phyloP scores from a whole-genome alignment of 306 rosid genomes.

The Pyrus pyrifolia region DNA sequence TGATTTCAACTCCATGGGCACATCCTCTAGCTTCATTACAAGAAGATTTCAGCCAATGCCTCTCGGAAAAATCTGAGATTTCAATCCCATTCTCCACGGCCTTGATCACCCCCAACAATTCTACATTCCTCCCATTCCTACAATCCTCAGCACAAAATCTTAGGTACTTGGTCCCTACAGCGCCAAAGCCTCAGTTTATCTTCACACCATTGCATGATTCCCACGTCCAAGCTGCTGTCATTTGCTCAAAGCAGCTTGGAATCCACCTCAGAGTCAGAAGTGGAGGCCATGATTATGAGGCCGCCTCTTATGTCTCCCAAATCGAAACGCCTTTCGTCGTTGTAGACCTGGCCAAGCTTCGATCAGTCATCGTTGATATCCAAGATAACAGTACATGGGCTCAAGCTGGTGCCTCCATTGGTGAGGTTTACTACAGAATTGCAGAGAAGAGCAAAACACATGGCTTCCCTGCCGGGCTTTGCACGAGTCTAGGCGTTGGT shows the following conservation, averaged over 20 bases:
- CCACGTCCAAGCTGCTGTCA: constrained; percentile 58
- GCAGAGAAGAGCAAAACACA: constrained; percentile 47
- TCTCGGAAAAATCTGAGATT: constrained; percentile 26
- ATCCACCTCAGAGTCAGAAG: constrained; percentile 43
- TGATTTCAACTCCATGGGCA: constrained; percentile 34
- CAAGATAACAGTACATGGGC: constrained; percentile 1
- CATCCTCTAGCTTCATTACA: constrained; percentile 25
- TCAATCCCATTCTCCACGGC: constrained; percentile 34
- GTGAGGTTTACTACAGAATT: constrained; percentile 71
- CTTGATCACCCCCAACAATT: constrained; percentile 39
- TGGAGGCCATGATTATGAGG: constrained; percentile 30
- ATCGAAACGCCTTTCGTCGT: constrained; percentile 14
- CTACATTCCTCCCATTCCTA: constrained; percentile 40
- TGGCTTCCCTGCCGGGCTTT: constrained; percentile 80
- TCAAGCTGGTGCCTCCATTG: constrained; percentile 72
- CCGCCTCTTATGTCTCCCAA: constrained; percentile 17
- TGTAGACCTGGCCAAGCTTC: constrained; percentile 13
- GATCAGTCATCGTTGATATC: constrained; percentile 5
- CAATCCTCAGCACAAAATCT: constrained; percentile 68
- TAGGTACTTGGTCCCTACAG: constrained; percentile 42
- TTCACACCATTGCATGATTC: constrained; percentile 49
- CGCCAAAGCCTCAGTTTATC: constrained; percentile 54
- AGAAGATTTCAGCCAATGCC: constrained; percentile 42
- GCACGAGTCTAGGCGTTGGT: constrained; percentile 71
- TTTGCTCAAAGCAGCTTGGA: constrained; percentile 45